Evolutionary conservation across 2,329 filamentous ascomycete genomes (phyloP).

Genomic region (Verruconis gallopava): DNA sequence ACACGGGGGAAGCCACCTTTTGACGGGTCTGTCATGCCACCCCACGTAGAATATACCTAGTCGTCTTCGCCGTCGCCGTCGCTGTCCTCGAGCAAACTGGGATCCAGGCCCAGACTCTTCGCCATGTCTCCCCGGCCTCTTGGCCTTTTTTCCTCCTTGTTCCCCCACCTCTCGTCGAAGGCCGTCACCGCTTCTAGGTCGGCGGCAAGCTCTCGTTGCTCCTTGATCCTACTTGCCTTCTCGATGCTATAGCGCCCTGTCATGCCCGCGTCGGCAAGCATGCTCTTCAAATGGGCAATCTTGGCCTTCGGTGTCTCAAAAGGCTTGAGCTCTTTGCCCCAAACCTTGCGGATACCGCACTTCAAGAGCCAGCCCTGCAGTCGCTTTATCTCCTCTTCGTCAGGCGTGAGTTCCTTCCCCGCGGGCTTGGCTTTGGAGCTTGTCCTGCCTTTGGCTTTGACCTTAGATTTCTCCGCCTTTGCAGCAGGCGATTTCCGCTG

Average conservation of each 20-base stretch:
- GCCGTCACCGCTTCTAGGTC: constrained; percentile 77
- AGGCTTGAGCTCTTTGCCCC: constrained; percentile 70
- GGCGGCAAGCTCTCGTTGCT: constrained; percentile 66
- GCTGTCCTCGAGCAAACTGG: not conserved
- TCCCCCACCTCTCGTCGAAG: constrained; percentile 42
- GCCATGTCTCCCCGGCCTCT: not conserved
- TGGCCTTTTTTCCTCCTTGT: not conserved
- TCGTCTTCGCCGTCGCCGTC: not conserved
- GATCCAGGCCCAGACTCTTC: not conserved
- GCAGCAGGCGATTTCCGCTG: constrained; percentile 21
- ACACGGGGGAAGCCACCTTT: too few relatives aligned
- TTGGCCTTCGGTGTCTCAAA: constrained; percentile 65
- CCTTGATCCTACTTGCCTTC: constrained; percentile 76
- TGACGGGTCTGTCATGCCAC: too few relatives aligned
- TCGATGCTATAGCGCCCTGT: constrained; percentile 74
- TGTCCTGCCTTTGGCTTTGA: constrained; percentile 26
- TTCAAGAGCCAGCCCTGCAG: constrained; percentile 78
- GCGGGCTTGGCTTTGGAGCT: constrained; percentile 13
- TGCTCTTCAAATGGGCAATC: constrained; percentile 63
- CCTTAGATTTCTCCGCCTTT: constrained; percentile 18
- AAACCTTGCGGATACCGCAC: constrained; percentile 85
- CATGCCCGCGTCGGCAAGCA: constrained; percentile 78
- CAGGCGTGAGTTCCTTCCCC: not conserved
- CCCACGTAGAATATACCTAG: too few relatives aligned
- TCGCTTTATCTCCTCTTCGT: constrained; percentile 56